Conservation (phyloP, 169 alveolate genomes). For the Cryptosporidium muris region DNA sequence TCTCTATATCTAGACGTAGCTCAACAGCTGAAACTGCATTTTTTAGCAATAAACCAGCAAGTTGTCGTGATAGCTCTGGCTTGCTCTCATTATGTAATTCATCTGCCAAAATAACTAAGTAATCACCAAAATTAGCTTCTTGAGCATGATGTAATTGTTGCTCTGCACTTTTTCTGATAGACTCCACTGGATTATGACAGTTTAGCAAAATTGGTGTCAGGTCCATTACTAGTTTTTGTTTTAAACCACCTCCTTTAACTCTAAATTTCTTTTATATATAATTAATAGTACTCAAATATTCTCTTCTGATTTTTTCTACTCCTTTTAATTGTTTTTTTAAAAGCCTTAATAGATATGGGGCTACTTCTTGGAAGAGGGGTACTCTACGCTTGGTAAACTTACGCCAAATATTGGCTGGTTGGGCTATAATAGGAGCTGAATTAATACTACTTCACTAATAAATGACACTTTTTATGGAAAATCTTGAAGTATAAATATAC, state of each 20-base stretch:
- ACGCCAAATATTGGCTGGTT: too few species aligned
- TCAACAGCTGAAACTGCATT: conserved; percentile 82
- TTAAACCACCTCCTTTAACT: too few species aligned
- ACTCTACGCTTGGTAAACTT: too few species aligned
- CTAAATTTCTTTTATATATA: conserved; percentile 23
- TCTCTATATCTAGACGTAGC: conserved; percentile 79
- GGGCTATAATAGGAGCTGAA: too few species aligned
- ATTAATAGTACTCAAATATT: neutral
- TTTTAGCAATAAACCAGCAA: conserved; percentile 85
- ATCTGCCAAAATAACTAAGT: conserved; percentile 44
- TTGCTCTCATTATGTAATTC: conserved; percentile 60
- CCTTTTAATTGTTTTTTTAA: too few species aligned
- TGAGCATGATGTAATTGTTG: conserved; percentile 67
- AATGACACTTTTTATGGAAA: too few species aligned
- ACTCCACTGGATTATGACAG: conserved; percentile 71
- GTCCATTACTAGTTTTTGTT: conserved; percentile 19
- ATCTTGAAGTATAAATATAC: too few species aligned
- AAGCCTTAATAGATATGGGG: too few species aligned
- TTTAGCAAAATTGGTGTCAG: conserved; percentile 69
- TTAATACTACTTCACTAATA: too few species aligned
- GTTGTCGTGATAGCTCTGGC: conserved; percentile 77
- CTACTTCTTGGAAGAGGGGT: too few species aligned
- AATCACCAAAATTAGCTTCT: conserved; percentile 48
- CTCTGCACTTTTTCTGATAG: conserved; percentile 64
- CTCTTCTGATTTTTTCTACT: too few species aligned